Conservation (phyloP, 1,284 basidiomycete species). For the Pulveroboletus sp. region DNA sequence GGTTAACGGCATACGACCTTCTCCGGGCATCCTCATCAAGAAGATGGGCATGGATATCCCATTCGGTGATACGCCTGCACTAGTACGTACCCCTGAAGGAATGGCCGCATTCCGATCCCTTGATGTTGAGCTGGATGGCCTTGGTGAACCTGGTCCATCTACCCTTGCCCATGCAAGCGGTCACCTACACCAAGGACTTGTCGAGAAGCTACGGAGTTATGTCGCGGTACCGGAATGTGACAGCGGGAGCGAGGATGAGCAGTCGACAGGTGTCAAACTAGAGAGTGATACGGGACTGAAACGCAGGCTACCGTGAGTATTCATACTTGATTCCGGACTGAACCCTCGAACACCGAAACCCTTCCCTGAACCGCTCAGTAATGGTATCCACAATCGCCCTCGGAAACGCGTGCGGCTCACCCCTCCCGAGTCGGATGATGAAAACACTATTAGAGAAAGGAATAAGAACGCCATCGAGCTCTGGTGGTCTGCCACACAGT, state of each 20-base stretch:
- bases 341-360: conserved; percentile 3
- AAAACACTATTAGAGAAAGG: conserved; percentile 13
- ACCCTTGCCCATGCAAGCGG: conserved; percentile 31
- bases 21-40: conserved; percentile 7
- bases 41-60: conserved; percentile 35
- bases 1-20: conserved; percentile 18
- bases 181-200: conserved; percentile 18
- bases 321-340: conserved; percentile 6
- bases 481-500: conserved; percentile 73
- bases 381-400: conserved; percentile 38
- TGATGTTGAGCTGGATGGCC: conserved; percentile 42
- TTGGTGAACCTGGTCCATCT: conserved; percentile 32
- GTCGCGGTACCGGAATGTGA: conserved; percentile 39
- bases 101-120: conserved; percentile 66
- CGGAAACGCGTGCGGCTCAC: conserved; percentile 42
- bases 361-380: conserved; percentile 28
- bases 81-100: conserved; percentile 72
- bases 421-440: conserved; percentile 32
- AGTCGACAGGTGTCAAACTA: conserved; percentile 24
- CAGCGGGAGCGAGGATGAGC: conserved; percentile 38
- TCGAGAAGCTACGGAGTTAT: conserved; percentile 27
- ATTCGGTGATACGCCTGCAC: conserved; percentile 66
- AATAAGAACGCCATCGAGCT: conserved; percentile 48
- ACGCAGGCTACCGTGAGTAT: conserved; percentile 52
- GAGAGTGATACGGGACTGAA: conserved; percentile 52